phyloP scores from a whole-genome alignment of 2,329 filamentous ascomycete genomes.

The Niveomyces coronatus region DNA sequence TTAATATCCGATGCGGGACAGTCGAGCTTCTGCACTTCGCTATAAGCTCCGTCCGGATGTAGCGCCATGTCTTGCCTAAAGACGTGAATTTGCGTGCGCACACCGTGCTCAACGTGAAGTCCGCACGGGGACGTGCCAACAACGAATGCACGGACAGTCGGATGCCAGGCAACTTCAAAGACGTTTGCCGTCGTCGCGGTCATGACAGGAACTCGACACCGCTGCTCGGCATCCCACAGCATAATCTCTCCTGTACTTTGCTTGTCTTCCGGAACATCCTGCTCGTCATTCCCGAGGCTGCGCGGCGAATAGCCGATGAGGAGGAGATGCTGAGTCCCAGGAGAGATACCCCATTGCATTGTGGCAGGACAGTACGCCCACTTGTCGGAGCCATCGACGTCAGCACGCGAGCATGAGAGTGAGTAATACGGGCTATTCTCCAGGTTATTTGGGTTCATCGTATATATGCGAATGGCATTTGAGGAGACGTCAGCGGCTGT shows the following conservation, averaged over 20 bases:
- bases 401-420: constrained; percentile 31
- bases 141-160: constrained; percentile 40
- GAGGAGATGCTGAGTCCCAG: constrained; percentile 38
- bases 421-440: constrained; percentile 25
- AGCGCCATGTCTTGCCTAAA: constrained; percentile 28
- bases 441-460: constrained; percentile 27
- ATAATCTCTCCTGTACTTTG: constrained; percentile 48
- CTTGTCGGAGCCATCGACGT: constrained; percentile 28
- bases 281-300: constrained; percentile 40
- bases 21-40: constrained; percentile 44
- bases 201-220: constrained; percentile 35
- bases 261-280: constrained; percentile 48
- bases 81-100: constrained; percentile 47
- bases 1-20: constrained; percentile 52
- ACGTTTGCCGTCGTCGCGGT: constrained; percentile 48
- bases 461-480: constrained; percentile 48
- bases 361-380: constrained; percentile 56
- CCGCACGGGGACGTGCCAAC: constrained; percentile 46
- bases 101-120: constrained; percentile 30
- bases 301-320: constrained; percentile 54
- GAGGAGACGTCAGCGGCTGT: constrained; percentile 47
- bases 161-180: constrained; percentile 56
- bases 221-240: constrained; percentile 42
- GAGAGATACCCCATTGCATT: constrained; percentile 47
- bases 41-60: constrained; percentile 21